Evolutionary conservation across 768 basidiomycete species (phyloP), one percentile per base, ranked within the genome.

Genomic region (Serpula lacrymans): DNA sequence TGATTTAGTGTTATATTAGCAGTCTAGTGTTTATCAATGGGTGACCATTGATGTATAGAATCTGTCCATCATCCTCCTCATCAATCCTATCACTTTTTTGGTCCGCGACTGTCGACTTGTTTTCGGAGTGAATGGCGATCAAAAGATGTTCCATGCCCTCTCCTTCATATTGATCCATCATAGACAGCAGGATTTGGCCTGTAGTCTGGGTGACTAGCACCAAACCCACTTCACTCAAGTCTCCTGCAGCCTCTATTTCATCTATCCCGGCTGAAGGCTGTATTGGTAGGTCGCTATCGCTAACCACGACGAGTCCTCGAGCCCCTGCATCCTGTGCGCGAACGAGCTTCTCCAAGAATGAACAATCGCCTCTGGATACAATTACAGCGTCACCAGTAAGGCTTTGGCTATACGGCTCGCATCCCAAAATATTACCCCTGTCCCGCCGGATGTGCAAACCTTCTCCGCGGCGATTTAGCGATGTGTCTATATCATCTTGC

Each of bases 311-410:
- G 7, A 93, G 77, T 1, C 90, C 94, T 0, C 74, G 74, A 4
- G 91, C 90, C 1, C 79, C 84, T 1, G 82, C 86, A 7, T 70
- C 63, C 13, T 74, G 72, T 4, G 92, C 93, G 32, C 71, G 47
- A 10, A 79, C 36, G 12, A 94, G 70, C 64, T 99, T 99, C 49
- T 88, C 77, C 11, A 90, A 62, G 64, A 98, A 97, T 7, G 91
- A 84, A 60, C 95, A 98, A 4, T 71, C 77, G 5, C 95, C 95
- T 21, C 95, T 77, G 31, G 70, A 70, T 12, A 86, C 69, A 12
- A 96, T 56, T 17, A 92, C 57, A 4, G 78, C 70, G 30, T 70
- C 75, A 34, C 74, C 70, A 9, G 65, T 60, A 47, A 80, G 75
- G 4, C 58, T 37, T 27, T 70, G 55, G 1, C 60, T 52, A 59